Evolutionary conservation across 2,329 filamentous ascomycete genomes (phyloP).

Genomic region (Didymella sp.): DNA sequence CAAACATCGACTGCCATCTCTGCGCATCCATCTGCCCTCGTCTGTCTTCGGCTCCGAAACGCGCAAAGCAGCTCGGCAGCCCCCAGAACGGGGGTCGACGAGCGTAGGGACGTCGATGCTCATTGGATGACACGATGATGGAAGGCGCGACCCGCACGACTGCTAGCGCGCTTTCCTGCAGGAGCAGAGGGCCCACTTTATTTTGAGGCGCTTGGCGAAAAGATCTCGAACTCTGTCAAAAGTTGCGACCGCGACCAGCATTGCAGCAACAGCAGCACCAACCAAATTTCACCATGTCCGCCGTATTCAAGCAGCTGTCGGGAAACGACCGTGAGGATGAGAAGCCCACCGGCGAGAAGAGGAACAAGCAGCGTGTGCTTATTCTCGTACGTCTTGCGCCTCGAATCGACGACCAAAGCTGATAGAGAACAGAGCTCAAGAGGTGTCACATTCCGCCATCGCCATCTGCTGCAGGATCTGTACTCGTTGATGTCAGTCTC

Average conservation of each 20-base stretch:
- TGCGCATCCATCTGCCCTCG: slow-evolving; percentile 8
- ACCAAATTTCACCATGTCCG: slow-evolving; percentile 54
- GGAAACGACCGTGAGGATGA: slow-evolving; percentile 49
- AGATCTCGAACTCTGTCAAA: slow-evolving; percentile 34
- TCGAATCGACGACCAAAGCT: slow-evolving; percentile 24
- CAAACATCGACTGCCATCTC: neutral
- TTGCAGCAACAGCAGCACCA: slow-evolving; percentile 21
- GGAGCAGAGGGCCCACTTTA: slow-evolving; percentile 6
- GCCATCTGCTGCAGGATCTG: slow-evolving; percentile 90
- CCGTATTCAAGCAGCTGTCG: slow-evolving; percentile 64
- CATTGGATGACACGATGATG: slow-evolving; percentile 34
- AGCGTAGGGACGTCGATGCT: slow-evolving; percentile 19
- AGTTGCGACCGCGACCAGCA: slow-evolving; percentile 18
- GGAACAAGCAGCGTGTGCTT: slow-evolving; percentile 70
- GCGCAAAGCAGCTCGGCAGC: slow-evolving; percentile 4
- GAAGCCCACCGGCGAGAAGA: slow-evolving; percentile 44
- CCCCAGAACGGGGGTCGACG: slow-evolving; percentile 17
- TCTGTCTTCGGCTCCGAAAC: slow-evolving; percentile 11
- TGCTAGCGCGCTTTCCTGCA: slow-evolving; percentile 1
- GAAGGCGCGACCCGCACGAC: slow-evolving; percentile 32
- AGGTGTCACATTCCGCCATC: slow-evolving; percentile 92
- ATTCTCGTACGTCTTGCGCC: slow-evolving; percentile 63
- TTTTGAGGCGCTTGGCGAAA: slow-evolving; percentile 32
- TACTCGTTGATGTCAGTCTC: slow-evolving; percentile 71
- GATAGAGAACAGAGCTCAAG: slow-evolving; percentile 68